Evolutionary conservation across 2,329 filamentous ascomycete genomes (phyloP).

Genomic region (Clonostachys byssicola): DNA sequence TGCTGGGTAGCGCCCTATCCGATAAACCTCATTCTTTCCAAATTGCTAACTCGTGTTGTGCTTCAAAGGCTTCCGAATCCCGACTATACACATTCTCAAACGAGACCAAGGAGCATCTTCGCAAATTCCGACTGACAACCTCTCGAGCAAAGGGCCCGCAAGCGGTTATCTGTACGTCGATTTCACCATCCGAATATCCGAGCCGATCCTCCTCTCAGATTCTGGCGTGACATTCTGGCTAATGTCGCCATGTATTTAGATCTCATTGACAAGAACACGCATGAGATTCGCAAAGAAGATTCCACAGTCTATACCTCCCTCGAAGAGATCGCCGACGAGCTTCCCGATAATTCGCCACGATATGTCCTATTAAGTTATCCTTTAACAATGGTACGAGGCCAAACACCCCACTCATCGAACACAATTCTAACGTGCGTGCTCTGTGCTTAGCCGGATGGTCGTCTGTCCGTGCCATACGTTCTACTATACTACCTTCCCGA

Average conservation of each 20-base stretch:
- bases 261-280: constrained; percentile 82
- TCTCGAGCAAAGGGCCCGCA: constrained; percentile 83
- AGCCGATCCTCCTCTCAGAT: no score
- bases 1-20: not conserved
- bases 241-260: constrained; percentile 46
- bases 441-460: constrained; percentile 64
- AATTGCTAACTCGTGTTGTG: constrained; percentile 1
- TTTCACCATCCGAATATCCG: constrained; percentile 2
- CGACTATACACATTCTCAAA: constrained; percentile 89
- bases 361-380: constrained; percentile 91
- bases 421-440: not conserved
- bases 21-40: constrained; percentile 4
- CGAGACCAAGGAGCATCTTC: constrained; percentile 83
- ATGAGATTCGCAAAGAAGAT: constrained; percentile 84
- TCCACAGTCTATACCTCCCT: constrained; percentile 75
- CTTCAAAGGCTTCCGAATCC: constrained; percentile 62
- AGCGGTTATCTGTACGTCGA: constrained; percentile 83
- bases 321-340: constrained; percentile 77
- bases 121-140: constrained; percentile 90
- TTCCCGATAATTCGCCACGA: constrained; percentile 87
- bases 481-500: constrained; percentile 91
- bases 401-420: not conserved
- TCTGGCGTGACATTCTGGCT: no score
- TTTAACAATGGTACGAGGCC: constrained; percentile 65
- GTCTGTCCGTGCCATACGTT: constrained; percentile 87